These are phyloP conservation scores for Lenwebbia sp. DNA, from an alignment of 345 rosid species.

Conservation along the genomic window DNA sequence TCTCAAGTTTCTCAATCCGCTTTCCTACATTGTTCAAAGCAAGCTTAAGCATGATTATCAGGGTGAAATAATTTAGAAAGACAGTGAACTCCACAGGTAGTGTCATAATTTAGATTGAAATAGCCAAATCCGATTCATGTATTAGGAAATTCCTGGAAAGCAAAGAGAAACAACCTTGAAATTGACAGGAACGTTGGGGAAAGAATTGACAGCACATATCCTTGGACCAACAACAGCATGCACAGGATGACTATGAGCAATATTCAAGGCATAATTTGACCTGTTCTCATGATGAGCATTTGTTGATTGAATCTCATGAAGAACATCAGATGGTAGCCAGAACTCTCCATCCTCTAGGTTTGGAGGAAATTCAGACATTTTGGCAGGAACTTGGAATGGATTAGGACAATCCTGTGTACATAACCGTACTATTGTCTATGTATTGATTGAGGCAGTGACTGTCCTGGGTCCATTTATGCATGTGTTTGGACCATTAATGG, in stretches of 20 bases:
- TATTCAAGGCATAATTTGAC: neutral
- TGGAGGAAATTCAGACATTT: constrained; percentile 4
- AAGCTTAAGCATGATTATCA: neutral
- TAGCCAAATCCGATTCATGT: neutral
- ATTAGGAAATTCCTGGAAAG: neutral
- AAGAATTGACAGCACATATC: neutral
- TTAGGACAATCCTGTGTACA: neutral
- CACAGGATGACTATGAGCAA: neutral
- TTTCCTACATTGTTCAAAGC: neutral
- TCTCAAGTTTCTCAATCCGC: neutral
- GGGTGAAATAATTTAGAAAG: neutral
- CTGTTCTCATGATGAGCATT: neutral
- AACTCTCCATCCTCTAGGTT: constrained; percentile 22
- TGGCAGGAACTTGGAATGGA: neutral
- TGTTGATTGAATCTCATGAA: constrained; percentile 7
- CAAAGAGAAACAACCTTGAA: neutral
- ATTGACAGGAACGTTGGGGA: neutral
- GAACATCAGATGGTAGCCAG: constrained; percentile 21
- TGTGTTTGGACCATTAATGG: neutral
- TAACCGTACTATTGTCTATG: neutral
- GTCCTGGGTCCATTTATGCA: neutral
- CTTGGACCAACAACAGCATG: neutral
- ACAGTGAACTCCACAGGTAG: neutral
- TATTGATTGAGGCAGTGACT: neutral
- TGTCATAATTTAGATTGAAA: neutral